Evolutionary conservation across 345 rosid genomes (phyloP).

Genomic region (Bruguiera sexangula): DNA sequence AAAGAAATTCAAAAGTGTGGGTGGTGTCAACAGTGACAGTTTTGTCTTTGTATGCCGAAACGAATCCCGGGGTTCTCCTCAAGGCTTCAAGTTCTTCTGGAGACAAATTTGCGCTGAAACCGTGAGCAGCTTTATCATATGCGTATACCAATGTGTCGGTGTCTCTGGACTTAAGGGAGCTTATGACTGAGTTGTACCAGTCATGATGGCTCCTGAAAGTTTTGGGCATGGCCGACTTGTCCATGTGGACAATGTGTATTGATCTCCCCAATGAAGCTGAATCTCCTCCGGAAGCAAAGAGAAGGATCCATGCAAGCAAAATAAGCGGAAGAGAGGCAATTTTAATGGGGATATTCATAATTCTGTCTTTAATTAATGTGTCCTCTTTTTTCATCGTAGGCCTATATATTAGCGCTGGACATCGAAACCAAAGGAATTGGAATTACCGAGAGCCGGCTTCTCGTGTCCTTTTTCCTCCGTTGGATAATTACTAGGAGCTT

Average conservation of each 20-base stretch:
- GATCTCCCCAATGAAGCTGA: constrained; percentile 7
- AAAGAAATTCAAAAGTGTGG: constrained; percentile 23
- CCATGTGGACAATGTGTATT: constrained; percentile 38
- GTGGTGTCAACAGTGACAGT: constrained; percentile 26
- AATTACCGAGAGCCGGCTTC: no score
- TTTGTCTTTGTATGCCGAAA: constrained; percentile 26
- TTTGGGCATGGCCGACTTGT: constrained; percentile 34
- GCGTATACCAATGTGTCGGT: constrained; percentile 12
- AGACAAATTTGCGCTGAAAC: constrained; percentile 27
- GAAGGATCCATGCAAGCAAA: not conserved
- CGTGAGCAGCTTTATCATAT: constrained; percentile 25
- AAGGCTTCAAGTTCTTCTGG: constrained; percentile 16
- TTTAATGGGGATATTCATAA: no score
- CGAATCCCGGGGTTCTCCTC: constrained; percentile 14
- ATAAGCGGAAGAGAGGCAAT: no score
- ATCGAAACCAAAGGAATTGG: no score
- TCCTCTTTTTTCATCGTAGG: no score
- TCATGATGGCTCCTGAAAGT: constrained; percentile 19
- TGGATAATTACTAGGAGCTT: no score
- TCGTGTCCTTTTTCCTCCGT: no score
- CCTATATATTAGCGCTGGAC: no score
- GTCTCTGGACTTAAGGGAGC: constrained; percentile 7
- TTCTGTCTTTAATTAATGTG: no score
- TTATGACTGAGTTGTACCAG: constrained; percentile 26
- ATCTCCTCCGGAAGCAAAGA: not conserved